Conservation (phyloP, 2,329 filamentous ascomycete species). For the Lachnellula arida region DNA sequence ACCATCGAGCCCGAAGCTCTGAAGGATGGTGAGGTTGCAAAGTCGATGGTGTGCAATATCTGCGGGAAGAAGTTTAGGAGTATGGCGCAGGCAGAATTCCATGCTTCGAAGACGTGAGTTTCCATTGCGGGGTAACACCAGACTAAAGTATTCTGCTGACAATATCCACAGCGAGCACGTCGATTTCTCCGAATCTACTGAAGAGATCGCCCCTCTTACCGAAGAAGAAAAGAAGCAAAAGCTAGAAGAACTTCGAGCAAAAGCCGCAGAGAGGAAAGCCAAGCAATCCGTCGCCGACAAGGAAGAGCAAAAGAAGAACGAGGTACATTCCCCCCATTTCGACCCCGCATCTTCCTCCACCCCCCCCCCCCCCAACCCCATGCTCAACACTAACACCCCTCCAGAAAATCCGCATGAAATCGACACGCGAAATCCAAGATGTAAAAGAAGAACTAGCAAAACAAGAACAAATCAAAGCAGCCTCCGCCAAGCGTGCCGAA, state of each 20-base stretch:
- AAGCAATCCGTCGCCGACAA: slow-evolving; percentile 68
- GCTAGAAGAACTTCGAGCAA: slow-evolving; percentile 68
- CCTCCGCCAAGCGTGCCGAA: slow-evolving; percentile 78
- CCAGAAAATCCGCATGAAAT: slow-evolving; percentile 72
- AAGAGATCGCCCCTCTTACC: slow-evolving; percentile 85
- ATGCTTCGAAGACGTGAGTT: slow-evolving; percentile 76
- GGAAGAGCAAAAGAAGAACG: slow-evolving; percentile 77
- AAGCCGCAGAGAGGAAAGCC: slow-evolving; percentile 68
- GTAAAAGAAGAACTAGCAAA: slow-evolving; percentile 82
- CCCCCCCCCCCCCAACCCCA: neutral
- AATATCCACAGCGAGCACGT: slow-evolving; percentile 62
- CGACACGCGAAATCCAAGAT: slow-evolving; percentile 83
- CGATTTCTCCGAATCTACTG: slow-evolving; percentile 89
- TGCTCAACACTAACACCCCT: neutral
- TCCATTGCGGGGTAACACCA: slow-evolving; percentile 2
- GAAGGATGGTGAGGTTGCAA: slow-evolving; percentile 65
- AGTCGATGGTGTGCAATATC: slow-evolving; percentile 88
- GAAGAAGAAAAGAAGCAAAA: slow-evolving; percentile 85
- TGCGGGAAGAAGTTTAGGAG: slow-evolving; percentile 89
- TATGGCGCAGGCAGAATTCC: slow-evolving; percentile 77
- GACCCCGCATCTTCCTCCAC: slow-evolving; percentile 2
- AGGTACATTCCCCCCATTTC: slow-evolving; percentile 47
- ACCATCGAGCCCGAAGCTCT: slow-evolving; percentile 59
- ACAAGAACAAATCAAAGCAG: slow-evolving; percentile 91
- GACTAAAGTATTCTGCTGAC: slow-evolving; percentile 3